These are phyloP conservation scores for Citrus glauca DNA, from an alignment of 345 rosid species.

Conservation along the genomic window DNA sequence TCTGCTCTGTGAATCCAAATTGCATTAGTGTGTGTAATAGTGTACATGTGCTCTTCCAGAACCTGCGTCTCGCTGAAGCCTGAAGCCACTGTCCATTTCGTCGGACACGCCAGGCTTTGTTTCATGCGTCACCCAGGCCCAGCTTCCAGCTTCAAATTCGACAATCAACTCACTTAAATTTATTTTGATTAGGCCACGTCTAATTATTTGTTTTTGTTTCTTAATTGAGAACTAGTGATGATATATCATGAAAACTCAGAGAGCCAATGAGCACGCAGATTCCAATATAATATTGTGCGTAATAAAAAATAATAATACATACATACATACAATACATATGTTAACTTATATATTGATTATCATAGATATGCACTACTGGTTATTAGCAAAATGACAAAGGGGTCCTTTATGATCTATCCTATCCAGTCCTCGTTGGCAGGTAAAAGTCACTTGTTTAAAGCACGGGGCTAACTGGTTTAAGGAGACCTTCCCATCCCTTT, in stretches of 20 bases:
- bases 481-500: neutral
- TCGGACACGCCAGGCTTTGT: neutral
- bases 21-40: neutral
- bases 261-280: no score
- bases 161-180: neutral
- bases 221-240: no score
- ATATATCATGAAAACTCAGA: no score
- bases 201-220: no score
- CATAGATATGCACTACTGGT: neutral
- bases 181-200: neutral
- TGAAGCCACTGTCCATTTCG: conserved; percentile 26
- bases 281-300: no score
- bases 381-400: conserved; percentile 1
- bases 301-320: no score
- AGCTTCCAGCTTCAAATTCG: neutral
- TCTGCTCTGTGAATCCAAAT: neutral
- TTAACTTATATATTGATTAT: neutral
- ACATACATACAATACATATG: neutral
- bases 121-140: neutral
- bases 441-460: neutral
- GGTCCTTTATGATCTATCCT: neutral
- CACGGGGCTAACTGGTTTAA: neutral
- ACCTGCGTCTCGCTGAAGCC: conserved; percentile 14
- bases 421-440: neutral
- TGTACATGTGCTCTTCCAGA: no score